These are phyloP conservation scores for Fusarium nelsonii DNA, from an alignment of 2,329 filamentous ascomycete species.

Conservation along the genomic window DNA sequence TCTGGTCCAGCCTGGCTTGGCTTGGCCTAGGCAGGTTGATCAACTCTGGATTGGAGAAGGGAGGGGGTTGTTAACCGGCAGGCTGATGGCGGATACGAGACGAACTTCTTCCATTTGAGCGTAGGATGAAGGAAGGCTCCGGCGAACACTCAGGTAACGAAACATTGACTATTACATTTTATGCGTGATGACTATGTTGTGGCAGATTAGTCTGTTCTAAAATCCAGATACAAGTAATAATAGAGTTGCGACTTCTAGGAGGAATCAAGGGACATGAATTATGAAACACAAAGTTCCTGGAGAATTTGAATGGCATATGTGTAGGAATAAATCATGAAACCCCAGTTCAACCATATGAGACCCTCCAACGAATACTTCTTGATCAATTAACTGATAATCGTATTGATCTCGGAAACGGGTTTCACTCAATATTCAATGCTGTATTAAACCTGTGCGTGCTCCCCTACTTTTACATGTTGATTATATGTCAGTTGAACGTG, in stretches of 20 bases:
- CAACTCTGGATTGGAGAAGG: conserved; percentile 32
- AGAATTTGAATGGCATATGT: background rate
- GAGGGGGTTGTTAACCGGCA: conserved; percentile 17
- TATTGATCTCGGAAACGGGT: no score
- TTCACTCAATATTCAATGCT: no score
- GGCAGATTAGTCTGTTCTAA: background rate
- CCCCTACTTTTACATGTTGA: no score
- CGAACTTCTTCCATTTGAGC: conserved; percentile 6
- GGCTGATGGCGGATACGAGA: conserved; percentile 19
- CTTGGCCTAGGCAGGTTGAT: background rate
- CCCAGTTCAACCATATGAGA: no score
- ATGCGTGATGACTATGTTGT: background rate
- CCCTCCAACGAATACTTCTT: no score
- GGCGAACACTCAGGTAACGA: background rate
- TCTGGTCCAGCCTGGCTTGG: conserved; percentile 17
- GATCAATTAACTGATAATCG: no score
- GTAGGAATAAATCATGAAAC: no score
- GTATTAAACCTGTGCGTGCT: no score
- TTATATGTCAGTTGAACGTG: no score
- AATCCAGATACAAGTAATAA: background rate
- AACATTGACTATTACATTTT: background rate
- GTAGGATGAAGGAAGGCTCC: background rate
- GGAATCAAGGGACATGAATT: background rate
- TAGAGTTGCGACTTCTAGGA: background rate
- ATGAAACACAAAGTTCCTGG: background rate